A percentile compares a stretch with the other conserved stretches of the same genome.
Conservation (phyloP, 1,284 basidiomycete genomes). For the Mycena citricolor region DNA sequence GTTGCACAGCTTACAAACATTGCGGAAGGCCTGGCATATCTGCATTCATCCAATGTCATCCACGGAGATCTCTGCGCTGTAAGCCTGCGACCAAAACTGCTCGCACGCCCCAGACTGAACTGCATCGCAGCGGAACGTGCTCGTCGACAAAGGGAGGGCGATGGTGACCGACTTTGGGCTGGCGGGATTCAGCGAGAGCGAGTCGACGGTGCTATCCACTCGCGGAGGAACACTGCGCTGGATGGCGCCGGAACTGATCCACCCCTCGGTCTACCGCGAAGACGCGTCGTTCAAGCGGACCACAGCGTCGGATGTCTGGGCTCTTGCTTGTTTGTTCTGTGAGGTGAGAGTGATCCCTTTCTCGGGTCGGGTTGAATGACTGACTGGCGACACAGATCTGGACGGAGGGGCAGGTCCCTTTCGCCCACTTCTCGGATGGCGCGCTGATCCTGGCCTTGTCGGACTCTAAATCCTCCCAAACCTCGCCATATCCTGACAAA, state of each 20-base stretch:
- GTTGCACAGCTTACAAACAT: neutral
- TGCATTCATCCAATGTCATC: conserved; percentile 3
- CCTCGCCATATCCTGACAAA: neutral
- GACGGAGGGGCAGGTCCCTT: conserved; percentile 5
- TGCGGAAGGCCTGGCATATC: conserved; percentile 3
- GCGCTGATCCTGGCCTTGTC: neutral
- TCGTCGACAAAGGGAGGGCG: conserved; percentile 4
- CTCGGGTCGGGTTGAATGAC: too few relatives aligned
- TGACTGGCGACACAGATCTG: conserved; percentile 4
- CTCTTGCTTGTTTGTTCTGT: conserved; percentile 8
- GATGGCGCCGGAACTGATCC: conserved; percentile 4
- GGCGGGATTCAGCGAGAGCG: neutral
- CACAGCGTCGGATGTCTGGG: conserved; percentile 6
- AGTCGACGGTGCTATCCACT: neutral
- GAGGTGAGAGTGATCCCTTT: too few relatives aligned
- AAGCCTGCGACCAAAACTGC: neutral
- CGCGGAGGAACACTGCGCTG: conserved; percentile 3
- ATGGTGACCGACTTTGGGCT: conserved; percentile 9
- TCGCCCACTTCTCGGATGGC: neutral
- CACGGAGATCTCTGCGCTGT: conserved; percentile 7
- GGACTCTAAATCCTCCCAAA: neutral
- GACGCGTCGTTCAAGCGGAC: neutral
- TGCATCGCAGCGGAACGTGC: conserved; percentile 7
- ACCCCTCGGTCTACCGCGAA: conserved; percentile 1
- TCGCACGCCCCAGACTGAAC: neutral